Evolutionary conservation across 305 asterid genomes (phyloP).

Genomic region (Fraxinus velutina): DNA sequence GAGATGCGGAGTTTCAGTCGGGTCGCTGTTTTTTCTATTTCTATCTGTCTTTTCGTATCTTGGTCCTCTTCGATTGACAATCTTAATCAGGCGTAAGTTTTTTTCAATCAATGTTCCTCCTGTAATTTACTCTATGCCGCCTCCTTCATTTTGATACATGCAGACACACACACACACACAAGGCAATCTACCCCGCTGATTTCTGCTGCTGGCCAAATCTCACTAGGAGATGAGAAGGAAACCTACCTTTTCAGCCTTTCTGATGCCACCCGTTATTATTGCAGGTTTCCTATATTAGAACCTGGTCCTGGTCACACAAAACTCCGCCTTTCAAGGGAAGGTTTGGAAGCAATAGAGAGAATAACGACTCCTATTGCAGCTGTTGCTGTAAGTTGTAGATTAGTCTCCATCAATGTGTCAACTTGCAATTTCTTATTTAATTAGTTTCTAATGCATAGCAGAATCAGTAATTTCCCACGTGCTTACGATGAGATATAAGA

Average conservation of each 20-base stretch:
- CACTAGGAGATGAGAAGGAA: not conserved
- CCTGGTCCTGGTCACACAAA: slow-evolving; percentile 98
- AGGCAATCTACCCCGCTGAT: not conserved
- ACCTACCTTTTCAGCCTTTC: slow-evolving; percentile 4
- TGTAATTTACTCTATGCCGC: not conserved
- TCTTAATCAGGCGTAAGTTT: slow-evolving; percentile 83
- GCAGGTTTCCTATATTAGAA: slow-evolving; percentile 88
- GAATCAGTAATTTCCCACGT: no score
- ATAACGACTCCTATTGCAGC: slow-evolving; percentile 83
- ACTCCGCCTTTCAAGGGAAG: slow-evolving; percentile 86
- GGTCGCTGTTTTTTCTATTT: slow-evolving; percentile 33
- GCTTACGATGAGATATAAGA: not conserved
- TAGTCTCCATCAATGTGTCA: slow-evolving; percentile 8
- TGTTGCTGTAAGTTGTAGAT: slow-evolving; percentile 71
- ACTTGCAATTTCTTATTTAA: not conserved
- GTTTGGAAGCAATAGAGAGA: slow-evolving; percentile 85
- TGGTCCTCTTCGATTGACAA: slow-evolving; percentile 53
- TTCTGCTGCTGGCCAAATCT: not conserved
- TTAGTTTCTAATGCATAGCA: not conserved
- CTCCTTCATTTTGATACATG: not conserved
- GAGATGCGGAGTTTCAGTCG: slow-evolving; percentile 51
- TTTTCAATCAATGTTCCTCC: not conserved
- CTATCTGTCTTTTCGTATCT: slow-evolving; percentile 39
- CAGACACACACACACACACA: not conserved
- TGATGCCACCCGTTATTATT: slow-evolving; percentile 10